Evolutionary conservation across 2,329 filamentous ascomycete genomes (phyloP).

Genomic region (Aspergillus piperis): DNA sequence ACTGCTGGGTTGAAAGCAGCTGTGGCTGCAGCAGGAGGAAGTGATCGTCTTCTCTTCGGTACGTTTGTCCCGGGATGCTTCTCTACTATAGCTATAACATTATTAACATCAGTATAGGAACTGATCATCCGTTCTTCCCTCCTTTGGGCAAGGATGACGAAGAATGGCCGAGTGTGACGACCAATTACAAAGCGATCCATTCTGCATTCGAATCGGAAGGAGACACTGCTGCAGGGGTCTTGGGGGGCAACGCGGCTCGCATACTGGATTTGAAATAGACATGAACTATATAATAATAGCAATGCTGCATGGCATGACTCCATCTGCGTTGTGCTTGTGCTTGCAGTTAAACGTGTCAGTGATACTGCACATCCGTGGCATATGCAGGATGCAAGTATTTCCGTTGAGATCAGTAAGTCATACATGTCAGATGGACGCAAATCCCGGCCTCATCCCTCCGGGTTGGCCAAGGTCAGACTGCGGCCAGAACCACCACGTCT

Average conservation of each 20-base stretch:
- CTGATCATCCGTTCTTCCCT: conserved; percentile 50
- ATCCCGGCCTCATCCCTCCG: neutral
- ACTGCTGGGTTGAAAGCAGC: conserved; percentile 68
- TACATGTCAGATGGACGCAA: neutral
- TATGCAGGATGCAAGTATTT: neutral
- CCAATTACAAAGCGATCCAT: conserved; percentile 49
- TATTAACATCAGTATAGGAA: conserved; percentile 32
- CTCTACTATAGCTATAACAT: neutral
- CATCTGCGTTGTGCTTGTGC: neutral
- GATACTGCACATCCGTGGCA: neutral
- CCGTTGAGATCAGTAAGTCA: neutral
- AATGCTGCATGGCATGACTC: neutral
- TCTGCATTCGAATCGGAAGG: conserved; percentile 36
- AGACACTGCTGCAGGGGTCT: conserved; percentile 35
- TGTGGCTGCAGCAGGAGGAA: conserved; percentile 64
- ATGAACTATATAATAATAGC: neutral
- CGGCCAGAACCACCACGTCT: neutral
- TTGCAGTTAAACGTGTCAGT: neutral
- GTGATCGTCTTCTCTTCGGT: conserved; percentile 47
- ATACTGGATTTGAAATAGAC: conserved; percentile 40
- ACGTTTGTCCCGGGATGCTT: neutral
- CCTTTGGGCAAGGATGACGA: conserved; percentile 38
- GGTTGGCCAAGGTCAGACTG: neutral
- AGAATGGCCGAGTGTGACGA: conserved; percentile 50
- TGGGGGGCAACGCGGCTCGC: conserved; percentile 49